These are phyloP conservation scores for Tetrastigma voinierianum DNA, from an alignment of 164 flowering plant species.

Conservation along the genomic window DNA sequence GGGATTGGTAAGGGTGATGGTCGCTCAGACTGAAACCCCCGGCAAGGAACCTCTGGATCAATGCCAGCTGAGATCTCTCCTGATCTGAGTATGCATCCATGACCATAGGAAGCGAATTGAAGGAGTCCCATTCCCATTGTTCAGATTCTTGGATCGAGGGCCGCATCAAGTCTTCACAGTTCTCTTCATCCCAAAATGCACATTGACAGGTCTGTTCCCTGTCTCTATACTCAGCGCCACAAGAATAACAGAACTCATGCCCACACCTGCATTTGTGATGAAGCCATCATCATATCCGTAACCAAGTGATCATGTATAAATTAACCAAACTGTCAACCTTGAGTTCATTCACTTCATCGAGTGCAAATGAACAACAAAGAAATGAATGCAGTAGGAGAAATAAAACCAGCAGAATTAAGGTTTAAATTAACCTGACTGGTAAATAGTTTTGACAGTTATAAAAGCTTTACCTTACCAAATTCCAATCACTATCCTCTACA, in stretches of 20 bases:
- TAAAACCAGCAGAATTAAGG: no score
- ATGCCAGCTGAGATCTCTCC: conserved; percentile 81
- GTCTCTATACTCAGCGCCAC: conserved; percentile 75
- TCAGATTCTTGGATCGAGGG: conserved; percentile 50
- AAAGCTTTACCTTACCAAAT: no score
- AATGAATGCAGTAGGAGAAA: no score
- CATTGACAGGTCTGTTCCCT: conserved; percentile 77
- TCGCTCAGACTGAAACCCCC: conserved; percentile 84
- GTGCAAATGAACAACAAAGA: no score
- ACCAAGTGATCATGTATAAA: not conserved
- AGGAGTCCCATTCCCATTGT: conserved; percentile 90
- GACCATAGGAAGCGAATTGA: conserved; percentile 55
- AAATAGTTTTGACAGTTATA: no score
- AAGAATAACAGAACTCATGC: conserved; percentile 86
- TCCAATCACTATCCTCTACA: no score
- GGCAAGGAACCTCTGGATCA: conserved; percentile 84
- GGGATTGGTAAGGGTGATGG: conserved; percentile 66
- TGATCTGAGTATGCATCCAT: conserved; percentile 84
- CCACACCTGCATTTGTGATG: conserved; percentile 60
- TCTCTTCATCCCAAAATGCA: conserved; percentile 73
- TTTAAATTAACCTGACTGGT: no score
- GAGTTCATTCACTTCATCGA: no score
- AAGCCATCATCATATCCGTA: no score
- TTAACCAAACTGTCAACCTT: no score
- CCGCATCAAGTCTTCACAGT: conserved; percentile 29